Evolutionary conservation across 2,329 filamentous ascomycete genomes (phyloP), one percentile per base, ranked within the genome.

Genomic region (Pleomassaria siparia): DNA sequence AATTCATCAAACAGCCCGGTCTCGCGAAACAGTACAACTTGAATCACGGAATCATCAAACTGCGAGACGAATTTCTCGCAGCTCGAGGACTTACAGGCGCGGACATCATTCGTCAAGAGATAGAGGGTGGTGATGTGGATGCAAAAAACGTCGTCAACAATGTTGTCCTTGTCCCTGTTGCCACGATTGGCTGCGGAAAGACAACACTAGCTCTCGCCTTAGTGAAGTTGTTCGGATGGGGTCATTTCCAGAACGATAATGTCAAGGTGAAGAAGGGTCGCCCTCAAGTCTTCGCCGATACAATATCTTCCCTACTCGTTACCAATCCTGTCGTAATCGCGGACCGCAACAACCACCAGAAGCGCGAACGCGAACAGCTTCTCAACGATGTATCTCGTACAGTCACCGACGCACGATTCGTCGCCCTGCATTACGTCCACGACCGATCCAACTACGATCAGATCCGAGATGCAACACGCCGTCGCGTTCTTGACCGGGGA

Each of bases 221-320:
- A 16, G 80, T 81, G 4, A 86, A 89, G 62, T 80, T 99, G 1
- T 96, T 97, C 57, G 83, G 80, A 45, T 97, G 91, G 88, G 92
- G 90, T 13, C 91, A 96, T 66, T 79, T 96, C 40, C 94, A 99
- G 66, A 99, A 99, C 67, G 94, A 99, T 74, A 95, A 99, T 66
- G 94, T 99, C 50, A 84, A 84, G 43, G 89, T 85, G 53, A 87
- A 88, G 67, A 80, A 76, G 56, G 81, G 80, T 46, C 88, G 92
- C 28, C 87, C 90, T 2, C 83, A 86, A 53, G 81, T 83, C 44
- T 97, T 99, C 67, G 88, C 87, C 0, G 80, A 84, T 42, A 82
- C 83, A 28, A 78, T 95, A 30, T 79, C 86, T 43, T 80, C 84
- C 20, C 71, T 83, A 44, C 78, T 96, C 25, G 74, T 81, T 18